Evolutionary conservation across 306 rosid species (phyloP).

Genomic region (Cucumis melo): DNA sequence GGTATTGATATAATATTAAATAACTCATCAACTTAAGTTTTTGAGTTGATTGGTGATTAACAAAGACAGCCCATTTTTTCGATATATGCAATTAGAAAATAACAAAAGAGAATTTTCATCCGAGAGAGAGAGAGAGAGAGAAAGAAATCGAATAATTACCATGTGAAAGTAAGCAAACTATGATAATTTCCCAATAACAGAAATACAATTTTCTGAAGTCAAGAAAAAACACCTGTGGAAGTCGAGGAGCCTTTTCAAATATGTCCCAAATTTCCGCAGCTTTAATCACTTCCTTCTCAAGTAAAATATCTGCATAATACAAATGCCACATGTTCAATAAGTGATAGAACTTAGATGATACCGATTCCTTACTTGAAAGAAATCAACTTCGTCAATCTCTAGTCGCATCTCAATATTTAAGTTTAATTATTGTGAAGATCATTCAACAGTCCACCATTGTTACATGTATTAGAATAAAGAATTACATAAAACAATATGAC

Average conservation of each 20-base stretch:
- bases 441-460: background rate
- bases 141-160: background rate
- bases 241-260: constrained; percentile 46
- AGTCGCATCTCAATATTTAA: background rate
- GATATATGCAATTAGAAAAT: background rate
- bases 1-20: no score
- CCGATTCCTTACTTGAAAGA: background rate
- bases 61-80: background rate
- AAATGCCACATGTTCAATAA: background rate
- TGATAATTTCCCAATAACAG: background rate
- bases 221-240: constrained; percentile 56
- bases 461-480: constrained; percentile 9
- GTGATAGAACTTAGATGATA: background rate
- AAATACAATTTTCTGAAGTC: background rate
- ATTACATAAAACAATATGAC: constrained; percentile 23
- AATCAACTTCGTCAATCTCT: background rate
- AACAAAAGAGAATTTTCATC: no score
- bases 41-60: no score
- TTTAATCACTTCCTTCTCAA: constrained; percentile 60
- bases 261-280: constrained; percentile 82
- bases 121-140: background rate
- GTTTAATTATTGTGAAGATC: background rate
- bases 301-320: constrained; percentile 61
- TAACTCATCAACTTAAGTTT: no score
- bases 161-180: background rate